These are phyloP conservation scores for Moniliophthora roreri DNA, from an alignment of 1,284 basidiomycete species.

Conservation along the genomic window DNA sequence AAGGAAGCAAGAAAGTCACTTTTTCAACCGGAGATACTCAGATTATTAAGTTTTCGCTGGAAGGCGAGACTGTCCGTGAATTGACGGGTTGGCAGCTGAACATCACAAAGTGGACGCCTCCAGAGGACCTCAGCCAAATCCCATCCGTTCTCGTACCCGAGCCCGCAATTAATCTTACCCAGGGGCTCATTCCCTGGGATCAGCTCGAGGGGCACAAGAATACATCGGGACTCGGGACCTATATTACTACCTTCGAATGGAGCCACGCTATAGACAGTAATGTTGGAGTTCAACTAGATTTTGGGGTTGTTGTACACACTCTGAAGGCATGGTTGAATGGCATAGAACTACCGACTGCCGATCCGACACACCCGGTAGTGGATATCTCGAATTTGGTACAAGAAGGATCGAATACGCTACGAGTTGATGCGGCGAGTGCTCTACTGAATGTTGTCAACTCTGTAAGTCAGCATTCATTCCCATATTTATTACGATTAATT, in stretches of 20 bases:
- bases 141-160: slow-evolving; percentile 12
- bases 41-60: slow-evolving; percentile 14
- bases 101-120: slow-evolving; percentile 19
- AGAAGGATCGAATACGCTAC: slow-evolving; percentile 13
- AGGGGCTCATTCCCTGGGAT: slow-evolving; percentile 18
- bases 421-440: slow-evolving; percentile 18
- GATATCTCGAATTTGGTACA: slow-evolving; percentile 17
- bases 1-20: slow-evolving; percentile 12
- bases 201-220: slow-evolving; percentile 10
- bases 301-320: slow-evolving; percentile 18
- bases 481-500: too few species aligned
- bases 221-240: slow-evolving; percentile 17
- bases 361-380: slow-evolving; percentile 15
- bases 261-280: slow-evolving; percentile 6
- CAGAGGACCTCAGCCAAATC: slow-evolving; percentile 14
- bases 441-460: slow-evolving; percentile 19
- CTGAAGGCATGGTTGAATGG: slow-evolving; percentile 19
- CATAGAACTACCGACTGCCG: slow-evolving; percentile 15
- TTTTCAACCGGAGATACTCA: slow-evolving; percentile 9
- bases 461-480: too few species aligned
- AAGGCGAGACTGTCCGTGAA: slow-evolving; percentile 8
- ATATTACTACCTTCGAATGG: slow-evolving; percentile 17
- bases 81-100: slow-evolving; percentile 16
- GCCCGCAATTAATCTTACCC: slow-evolving; percentile 15
- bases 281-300: slow-evolving; percentile 17